Evolutionary conservation across 768 basidiomycete species (phyloP).

Genomic region (Fibroporia radiculosa): DNA sequence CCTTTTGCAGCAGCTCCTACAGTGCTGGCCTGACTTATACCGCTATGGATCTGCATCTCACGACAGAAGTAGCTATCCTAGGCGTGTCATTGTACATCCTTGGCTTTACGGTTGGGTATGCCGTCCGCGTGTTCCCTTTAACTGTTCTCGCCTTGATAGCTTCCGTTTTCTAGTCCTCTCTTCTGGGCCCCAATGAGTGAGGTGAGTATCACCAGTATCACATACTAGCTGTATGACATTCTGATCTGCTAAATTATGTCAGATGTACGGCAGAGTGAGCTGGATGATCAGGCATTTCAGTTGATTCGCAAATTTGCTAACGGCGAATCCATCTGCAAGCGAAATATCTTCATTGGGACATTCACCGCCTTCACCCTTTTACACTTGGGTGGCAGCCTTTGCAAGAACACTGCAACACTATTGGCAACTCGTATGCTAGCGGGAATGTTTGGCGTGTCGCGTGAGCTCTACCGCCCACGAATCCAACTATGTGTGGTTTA

Average conservation of each 20-base stretch:
- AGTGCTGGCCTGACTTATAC: conserved; percentile 41
- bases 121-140: neutral
- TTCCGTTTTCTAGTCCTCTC: conserved; percentile 29
- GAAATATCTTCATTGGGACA: conserved; percentile 46
- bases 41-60: conserved; percentile 38
- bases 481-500: neutral
- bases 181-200: conserved; percentile 56
- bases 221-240: conserved; percentile 1
- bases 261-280: conserved; percentile 38
- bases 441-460: conserved; percentile 51
- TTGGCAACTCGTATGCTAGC: conserved; percentile 47
- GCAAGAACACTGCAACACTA: conserved; percentile 39
- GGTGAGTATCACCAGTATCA: conserved; percentile 21
- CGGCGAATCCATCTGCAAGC: conserved; percentile 23
- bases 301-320: neutral
- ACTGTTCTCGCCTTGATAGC: neutral
- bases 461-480: conserved; percentile 25
- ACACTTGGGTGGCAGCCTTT: conserved; percentile 47
- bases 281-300: neutral
- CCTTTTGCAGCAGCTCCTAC: conserved; percentile 53
- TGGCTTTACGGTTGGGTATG: conserved; percentile 52
- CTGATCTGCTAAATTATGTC: conserved; percentile 5
- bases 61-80: conserved; percentile 44
- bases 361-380: conserved; percentile 43
- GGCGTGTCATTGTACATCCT: conserved; percentile 58